Base-by-base conservation (phyloP, 352 stramenopile species). In the Phytophthora quininea region DNA sequence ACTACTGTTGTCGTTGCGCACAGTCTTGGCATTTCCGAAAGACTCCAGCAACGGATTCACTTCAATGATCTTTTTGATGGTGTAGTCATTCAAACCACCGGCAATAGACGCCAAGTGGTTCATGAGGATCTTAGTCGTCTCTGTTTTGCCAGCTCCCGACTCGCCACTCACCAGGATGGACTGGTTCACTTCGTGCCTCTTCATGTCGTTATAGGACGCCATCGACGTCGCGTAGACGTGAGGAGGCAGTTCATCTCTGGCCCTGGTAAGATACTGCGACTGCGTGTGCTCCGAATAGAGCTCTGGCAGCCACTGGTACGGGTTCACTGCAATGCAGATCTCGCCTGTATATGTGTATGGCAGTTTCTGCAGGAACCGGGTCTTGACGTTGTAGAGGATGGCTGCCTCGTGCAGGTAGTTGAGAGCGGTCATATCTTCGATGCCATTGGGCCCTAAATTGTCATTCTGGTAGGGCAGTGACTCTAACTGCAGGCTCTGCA, bases 321-420 rank as follows among this genome's bases (percentile, higher is more conserved):
- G 97, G 73, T 99, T 99, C 43, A 99, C 89, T 6, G 97, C 96
- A 61, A 99, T 97, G 37, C 98, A 95, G 70, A 99, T 99, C 46
- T 99, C 94, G 24, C 96, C 96, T 19, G 97, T 98, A 69, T 97
- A 97, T 27, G 97, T 99, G 79, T 99, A 99, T 0, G 97, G 97
- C 56, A 97, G 74, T 42, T 92, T 73, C 40, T 86, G 68, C 31
- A 96, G 73, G 54, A 97, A 97, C 27, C 92, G 83, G 58, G 67
- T 79, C 69, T 95, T 90, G 60, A 98, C 75, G 73, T 97, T 98
- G 78, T 96, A 97, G 42, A 98, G 69, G 55, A 98, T 97, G 35
- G 90, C 89, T 3, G 92, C 77, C 64, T 97, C 91, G 64, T 98
- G 92, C 11, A 98, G 70, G 62, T 97, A 92, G 66, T 94, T 92